Evolutionary conservation across 768 basidiomycete genomes (phyloP).

Genomic region (Suillus occidentalis): DNA sequence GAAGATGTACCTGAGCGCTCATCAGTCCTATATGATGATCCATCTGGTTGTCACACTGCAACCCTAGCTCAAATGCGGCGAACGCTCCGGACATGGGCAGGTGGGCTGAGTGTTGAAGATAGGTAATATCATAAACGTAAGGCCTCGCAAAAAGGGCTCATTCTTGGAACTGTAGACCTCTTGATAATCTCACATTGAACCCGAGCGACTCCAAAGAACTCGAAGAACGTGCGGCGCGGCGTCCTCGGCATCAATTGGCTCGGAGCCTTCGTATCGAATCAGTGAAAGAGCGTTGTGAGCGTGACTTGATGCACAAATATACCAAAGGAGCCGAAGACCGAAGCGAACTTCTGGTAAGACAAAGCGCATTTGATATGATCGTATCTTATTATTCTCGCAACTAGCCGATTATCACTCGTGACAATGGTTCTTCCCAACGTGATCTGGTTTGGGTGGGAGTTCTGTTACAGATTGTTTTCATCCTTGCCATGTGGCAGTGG

Average conservation of each 20-base stretch:
- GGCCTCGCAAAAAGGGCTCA: not conserved
- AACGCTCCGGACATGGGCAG: conserved; percentile 55
- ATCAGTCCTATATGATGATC: conserved; percentile 23
- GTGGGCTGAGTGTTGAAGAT: conserved; percentile 57
- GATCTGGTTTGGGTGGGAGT: conserved; percentile 38
- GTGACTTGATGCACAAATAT: conserved; percentile 37
- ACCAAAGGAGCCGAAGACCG: conserved; percentile 36
- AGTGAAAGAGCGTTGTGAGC: conserved; percentile 33
- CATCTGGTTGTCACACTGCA: conserved; percentile 40
- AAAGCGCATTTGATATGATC: not conserved
- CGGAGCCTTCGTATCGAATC: conserved; percentile 42
- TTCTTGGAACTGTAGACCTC: conserved; percentile 32
- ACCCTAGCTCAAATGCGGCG: conserved; percentile 56
- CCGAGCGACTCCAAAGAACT: conserved; percentile 49
- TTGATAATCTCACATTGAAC: conserved; percentile 37
- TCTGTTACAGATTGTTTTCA: conserved; percentile 47
- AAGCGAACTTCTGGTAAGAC: conserved; percentile 40
- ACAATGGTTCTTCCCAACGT: conserved; percentile 22
- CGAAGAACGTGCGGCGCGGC: conserved; percentile 48
- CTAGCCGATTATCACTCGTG: conserved; percentile 24
- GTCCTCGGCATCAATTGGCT: conserved; percentile 46
- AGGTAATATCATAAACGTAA: conserved; percentile 37
- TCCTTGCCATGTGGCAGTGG: conserved; percentile 62
- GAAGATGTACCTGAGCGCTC: conserved; percentile 23
- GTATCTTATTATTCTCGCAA: conserved; percentile 13